Conservation (phyloP, 163 green algal species). For the Chlamydomonas reinhardtii region DNA sequence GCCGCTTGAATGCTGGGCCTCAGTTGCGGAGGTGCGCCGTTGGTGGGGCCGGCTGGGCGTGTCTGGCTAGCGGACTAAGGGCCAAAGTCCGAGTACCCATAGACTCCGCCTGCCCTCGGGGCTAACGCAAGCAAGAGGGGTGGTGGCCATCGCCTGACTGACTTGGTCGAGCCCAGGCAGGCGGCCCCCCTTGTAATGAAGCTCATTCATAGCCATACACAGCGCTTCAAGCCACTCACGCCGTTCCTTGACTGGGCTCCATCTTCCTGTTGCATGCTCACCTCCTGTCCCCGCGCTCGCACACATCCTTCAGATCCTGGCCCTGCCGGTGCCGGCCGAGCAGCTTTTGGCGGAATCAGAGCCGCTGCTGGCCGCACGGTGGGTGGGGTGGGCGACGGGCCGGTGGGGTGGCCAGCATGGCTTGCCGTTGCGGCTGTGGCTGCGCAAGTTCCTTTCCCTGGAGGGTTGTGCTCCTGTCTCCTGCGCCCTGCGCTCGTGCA, state of each 20-base stretch:
- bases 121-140: not conserved
- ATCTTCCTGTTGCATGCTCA: not conserved
- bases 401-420: not conserved
- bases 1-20: conserved; percentile 80
- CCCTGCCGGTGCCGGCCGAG: conserved; percentile 53
- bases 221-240: too few relatives aligned
- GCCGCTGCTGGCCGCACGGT: conserved; percentile 69
- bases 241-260: not conserved
- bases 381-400: not conserved
- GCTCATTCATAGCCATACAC: too few relatives aligned
- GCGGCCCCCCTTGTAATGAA: too few relatives aligned
- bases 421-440: not conserved
- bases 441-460: too few relatives aligned
- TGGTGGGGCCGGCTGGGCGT: conserved; percentile 31
- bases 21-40: conserved; percentile 57
- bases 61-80: not conserved
- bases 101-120: too few relatives aligned
- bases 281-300: too few relatives aligned
- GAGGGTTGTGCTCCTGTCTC: too few relatives aligned
- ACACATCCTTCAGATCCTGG: not conserved
- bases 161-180: not conserved
- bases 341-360: conserved; percentile 80
- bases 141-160: not conserved
- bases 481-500: not conserved
- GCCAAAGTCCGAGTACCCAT: not conserved